These are phyloP conservation scores for Polytolypa hystricis DNA, from an alignment of 2,329 filamentous ascomycete genomes.

Conservation along the genomic window DNA sequence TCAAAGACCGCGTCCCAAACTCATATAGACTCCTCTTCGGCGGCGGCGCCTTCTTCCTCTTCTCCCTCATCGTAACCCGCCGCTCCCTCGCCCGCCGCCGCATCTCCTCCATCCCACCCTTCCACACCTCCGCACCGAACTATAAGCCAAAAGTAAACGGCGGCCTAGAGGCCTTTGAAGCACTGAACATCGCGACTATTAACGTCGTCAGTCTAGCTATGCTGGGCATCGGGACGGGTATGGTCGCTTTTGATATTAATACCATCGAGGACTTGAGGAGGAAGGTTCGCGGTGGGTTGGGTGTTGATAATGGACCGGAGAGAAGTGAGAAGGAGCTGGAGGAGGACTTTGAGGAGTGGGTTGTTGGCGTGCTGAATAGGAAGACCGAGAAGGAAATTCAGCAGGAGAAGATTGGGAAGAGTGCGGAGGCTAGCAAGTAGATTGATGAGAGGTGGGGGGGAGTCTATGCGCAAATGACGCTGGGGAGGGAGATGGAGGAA, in stretches of 20 bases:
- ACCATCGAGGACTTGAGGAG: conserved; percentile 52
- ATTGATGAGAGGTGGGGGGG: too few relatives aligned
- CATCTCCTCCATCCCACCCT: conserved; percentile 53
- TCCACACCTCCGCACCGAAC: conserved; percentile 48
- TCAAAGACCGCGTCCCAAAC: conserved; percentile 16
- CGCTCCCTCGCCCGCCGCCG: conserved; percentile 57
- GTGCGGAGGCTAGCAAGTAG: conserved; percentile 15
- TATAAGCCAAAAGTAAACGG: conserved; percentile 44
- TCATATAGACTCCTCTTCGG: conserved; percentile 52
- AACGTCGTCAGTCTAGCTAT: conserved; percentile 70
- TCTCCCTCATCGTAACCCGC: conserved; percentile 60
- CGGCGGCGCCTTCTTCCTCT: conserved; percentile 62
- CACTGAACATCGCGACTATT: conserved; percentile 74
- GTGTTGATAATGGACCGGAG: conserved; percentile 49
- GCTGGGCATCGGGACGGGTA: conserved; percentile 59
- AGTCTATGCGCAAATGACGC: too few relatives aligned
- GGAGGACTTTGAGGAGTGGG: conserved; percentile 44
- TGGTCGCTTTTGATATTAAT: conserved; percentile 70
- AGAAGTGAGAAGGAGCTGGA: conserved; percentile 37
- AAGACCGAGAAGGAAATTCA: conserved; percentile 39
- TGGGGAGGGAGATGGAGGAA: too few relatives aligned
- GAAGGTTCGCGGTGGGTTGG: conserved; percentile 48
- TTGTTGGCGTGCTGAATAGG: conserved; percentile 37
- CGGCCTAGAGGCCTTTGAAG: conserved; percentile 65
- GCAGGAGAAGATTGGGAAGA: conserved; percentile 27